These are phyloP conservation scores for Rhizoclosmatium globosum DNA, from an alignment of 192 early-diverging fungal species.

Conservation along the genomic window DNA sequence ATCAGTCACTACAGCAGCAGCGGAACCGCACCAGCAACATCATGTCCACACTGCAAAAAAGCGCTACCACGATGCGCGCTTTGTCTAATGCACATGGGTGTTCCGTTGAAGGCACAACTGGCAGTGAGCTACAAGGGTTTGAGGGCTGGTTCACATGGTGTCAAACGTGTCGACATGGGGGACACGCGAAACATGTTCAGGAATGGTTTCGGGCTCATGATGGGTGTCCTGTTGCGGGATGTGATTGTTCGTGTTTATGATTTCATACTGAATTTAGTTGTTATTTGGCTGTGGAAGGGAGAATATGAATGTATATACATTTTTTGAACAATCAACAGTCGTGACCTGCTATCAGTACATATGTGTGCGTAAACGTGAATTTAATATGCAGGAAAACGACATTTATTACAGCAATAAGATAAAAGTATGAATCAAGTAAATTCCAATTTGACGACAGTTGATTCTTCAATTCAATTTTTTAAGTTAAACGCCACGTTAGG, in stretches of 20 bases:
- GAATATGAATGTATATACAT: no score
- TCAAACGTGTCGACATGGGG: conserved; percentile 96
- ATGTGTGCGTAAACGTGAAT: no score
- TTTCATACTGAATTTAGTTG: no score
- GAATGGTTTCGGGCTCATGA: conserved; percentile 90
- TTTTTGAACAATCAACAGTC: no score
- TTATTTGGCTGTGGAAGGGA: no score
- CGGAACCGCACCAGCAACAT: not conserved
- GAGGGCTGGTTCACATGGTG: conserved; percentile 99
- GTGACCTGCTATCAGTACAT: no score
- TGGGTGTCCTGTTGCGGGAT: conserved; percentile 94
- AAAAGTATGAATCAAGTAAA: no score
- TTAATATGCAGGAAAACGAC: no score
- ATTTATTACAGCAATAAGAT: no score
- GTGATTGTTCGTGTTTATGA: conserved; percentile 71
- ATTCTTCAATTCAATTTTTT: no score
- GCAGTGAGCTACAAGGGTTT: conserved; percentile 37
- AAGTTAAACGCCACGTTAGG: no score
- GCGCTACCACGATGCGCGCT: conserved; percentile 35
- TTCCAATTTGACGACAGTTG: no score
- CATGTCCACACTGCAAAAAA: conserved; percentile 37
- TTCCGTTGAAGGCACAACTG: not conserved
- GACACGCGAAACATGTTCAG: conserved; percentile 88
- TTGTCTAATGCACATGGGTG: conserved; percentile 33
- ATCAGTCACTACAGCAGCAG: not conserved